Evolutionary conservation across 106 monocot species (phyloP).

Genomic region (Phalaenopsis aphrodite): DNA sequence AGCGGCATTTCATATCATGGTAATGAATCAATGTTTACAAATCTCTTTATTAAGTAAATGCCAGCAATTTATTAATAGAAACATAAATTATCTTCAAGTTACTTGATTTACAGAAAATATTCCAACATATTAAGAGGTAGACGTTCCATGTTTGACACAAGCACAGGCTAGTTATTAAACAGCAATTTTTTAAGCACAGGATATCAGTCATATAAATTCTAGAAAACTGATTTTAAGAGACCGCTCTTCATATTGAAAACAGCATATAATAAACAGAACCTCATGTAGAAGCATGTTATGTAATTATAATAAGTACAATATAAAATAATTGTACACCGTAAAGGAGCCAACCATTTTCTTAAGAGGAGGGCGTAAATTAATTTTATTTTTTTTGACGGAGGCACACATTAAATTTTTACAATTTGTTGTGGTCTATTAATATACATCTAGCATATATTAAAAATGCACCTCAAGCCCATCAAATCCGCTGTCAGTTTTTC

Average conservation of each 20-base stretch:
- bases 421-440: too few species aligned
- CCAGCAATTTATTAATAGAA: background rate
- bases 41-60: background rate
- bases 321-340: background rate
- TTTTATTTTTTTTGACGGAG: too few species aligned
- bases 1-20: background rate
- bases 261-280: background rate
- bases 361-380: background rate
- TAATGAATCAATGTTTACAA: slow-evolving; percentile 1
- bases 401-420: too few species aligned
- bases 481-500: too few species aligned
- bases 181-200: background rate
- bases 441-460: too few species aligned
- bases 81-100: background rate
- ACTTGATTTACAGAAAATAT: background rate
- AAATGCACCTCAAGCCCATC: too few species aligned
- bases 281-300: background rate
- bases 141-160: background rate
- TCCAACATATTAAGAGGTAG: background rate
- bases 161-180: background rate
- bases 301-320: background rate
- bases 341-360: background rate
- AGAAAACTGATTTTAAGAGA: background rate
- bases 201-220: background rate
- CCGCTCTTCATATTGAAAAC: background rate